Evolutionary conservation across 2,329 filamentous ascomycete species (phyloP), one percentile per base, ranked within the genome.

Genomic region (Lasiodiplodia sp.): DNA sequence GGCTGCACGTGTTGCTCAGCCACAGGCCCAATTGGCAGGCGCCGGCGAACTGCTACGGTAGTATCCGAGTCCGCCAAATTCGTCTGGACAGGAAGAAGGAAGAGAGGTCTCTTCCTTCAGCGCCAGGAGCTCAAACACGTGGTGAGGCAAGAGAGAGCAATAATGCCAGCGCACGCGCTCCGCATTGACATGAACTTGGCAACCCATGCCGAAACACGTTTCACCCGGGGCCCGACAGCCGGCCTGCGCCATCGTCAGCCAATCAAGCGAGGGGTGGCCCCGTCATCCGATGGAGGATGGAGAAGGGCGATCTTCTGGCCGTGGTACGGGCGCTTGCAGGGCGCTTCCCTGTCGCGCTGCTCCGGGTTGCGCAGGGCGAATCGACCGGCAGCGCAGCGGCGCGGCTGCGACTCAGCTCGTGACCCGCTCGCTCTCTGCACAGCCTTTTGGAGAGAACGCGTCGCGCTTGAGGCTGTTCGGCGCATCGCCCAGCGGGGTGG

Each of bases 201-300:
- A 60, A 31, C 44, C 58, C 60, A 64, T 64, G 60, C 60, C 47
- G 44, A 64, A 64, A 64, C 60, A 64, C 60, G 60, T 64, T 64
- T 64, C 60, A 64, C 23, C 34, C 10, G 16, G 23, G 23, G 40
- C 25, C 11, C 25, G 58, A 44, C n/a, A 44, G 25, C 37, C 25
- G 25, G 58, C 38, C 8, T 1, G 53, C 23, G 21, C 21, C 58
- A 4, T n/a, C 4, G 18, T 11, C 60, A 52, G 37, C 51, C 44
- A 64, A 14, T 25, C 16, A 14, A 44, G 40, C 23, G 23, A 7
- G 23, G 37, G 10, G 10, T 23, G 37, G 55, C 31, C 56, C 18
- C 16, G 56, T 47, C 57, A 47, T 60, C 38, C 57, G 57, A 60
- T 25, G 14, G 31, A 8, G 16, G 21, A 14, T 23, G 37, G 12